Evolutionary conservation across 108 stramenopile species (phyloP).

Genomic region (Pseudonitzschia pungens): DNA sequence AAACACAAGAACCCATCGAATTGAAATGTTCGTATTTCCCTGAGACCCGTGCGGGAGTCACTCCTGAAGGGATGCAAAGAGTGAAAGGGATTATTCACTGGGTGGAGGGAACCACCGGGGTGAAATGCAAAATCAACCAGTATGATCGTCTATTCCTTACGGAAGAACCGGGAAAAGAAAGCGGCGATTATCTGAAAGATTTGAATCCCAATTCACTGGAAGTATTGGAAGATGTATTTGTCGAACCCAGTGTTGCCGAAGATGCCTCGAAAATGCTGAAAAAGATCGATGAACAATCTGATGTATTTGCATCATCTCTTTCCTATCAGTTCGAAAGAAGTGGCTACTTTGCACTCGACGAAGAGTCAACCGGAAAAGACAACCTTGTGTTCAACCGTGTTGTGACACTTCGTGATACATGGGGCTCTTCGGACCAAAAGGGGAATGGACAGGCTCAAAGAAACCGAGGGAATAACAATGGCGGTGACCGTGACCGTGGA

Average conservation of each 20-base stretch:
- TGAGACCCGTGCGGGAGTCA: constrained; percentile 81
- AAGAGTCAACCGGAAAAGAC: constrained; percentile 45
- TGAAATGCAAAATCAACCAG: constrained; percentile 68
- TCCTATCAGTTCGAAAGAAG: constrained; percentile 88
- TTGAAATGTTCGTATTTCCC: constrained; percentile 73
- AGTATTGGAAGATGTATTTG: constrained; percentile 56
- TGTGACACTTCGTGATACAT: constrained; percentile 83
- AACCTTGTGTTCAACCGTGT: constrained; percentile 88
- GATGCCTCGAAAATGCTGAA: constrained; percentile 51
- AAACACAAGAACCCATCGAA: constrained; percentile 70
- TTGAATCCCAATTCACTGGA: constrained; percentile 78
- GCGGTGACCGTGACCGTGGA: constrained; percentile 23
- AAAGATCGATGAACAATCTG: constrained; percentile 25
- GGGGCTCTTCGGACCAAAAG: constrained; percentile 43
- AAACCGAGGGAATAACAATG: constrained; percentile 23
- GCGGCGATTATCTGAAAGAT: constrained; percentile 76
- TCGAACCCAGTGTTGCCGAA: constrained; percentile 75
- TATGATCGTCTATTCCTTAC: constrained; percentile 85
- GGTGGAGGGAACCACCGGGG: constrained; percentile 72
- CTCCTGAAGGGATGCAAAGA: constrained; percentile 77
- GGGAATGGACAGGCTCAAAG: constrained; percentile 20
- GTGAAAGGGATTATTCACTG: constrained; percentile 93
- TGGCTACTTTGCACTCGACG: constrained; percentile 87
- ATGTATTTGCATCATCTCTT: constrained; percentile 52
- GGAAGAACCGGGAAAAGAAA: constrained; percentile 84